Percentiles rank a stretch among this genome's conserved stretches.
Evolutionary conservation across 495 filamentous ascomycete genomes (phyloP).

Genomic region (Cercophora samala): DNA sequence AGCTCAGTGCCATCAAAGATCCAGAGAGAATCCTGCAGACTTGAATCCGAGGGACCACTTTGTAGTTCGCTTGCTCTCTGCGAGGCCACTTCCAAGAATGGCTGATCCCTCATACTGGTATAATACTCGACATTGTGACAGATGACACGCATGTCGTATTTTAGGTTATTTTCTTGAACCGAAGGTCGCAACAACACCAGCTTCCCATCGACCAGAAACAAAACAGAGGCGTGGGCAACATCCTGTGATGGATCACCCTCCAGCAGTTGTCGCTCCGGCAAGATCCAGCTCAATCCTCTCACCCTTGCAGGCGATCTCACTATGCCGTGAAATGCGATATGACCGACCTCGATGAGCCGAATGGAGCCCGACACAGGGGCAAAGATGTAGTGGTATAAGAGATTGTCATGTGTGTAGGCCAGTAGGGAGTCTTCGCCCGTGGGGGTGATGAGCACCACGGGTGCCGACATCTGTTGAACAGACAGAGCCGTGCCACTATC

Average conservation of each 20-base stretch:
- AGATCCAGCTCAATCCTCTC: slow-evolving; percentile 88
- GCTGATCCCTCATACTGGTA: slow-evolving; percentile 82
- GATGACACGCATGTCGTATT: slow-evolving; percentile 97
- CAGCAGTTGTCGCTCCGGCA: slow-evolving; percentile 84
- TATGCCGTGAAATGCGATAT: slow-evolving; percentile 95
- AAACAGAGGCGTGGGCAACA: slow-evolving; percentile 86
- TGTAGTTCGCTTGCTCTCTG: slow-evolving; percentile 24
- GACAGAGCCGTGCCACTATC: slow-evolving; percentile 68
- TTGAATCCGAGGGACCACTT: slow-evolving; percentile 43
- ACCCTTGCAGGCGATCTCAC: slow-evolving; percentile 90
- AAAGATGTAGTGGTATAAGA: slow-evolving; percentile 92
- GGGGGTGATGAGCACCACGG: slow-evolving; percentile 79
- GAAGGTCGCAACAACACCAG: slow-evolving; percentile 89
- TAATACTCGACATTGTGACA: slow-evolving; percentile 96
- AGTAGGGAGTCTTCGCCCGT: slow-evolving; percentile 92
- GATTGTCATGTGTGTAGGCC: slow-evolving; percentile 95
- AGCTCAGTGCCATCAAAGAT: slow-evolving; percentile 83
- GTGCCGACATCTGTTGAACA: slow-evolving; percentile 71
- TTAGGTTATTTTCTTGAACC: slow-evolving; percentile 68
- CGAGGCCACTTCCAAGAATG: slow-evolving; percentile 39
- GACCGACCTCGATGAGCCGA: slow-evolving; percentile 84
- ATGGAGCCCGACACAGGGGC: slow-evolving; percentile 62
- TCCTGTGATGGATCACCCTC: slow-evolving; percentile 95
- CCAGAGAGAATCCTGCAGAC: slow-evolving; percentile 86
- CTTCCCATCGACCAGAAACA: slow-evolving; percentile 95